Evolutionary conservation across 352 stramenopile species (phyloP).

Genomic region (Globisporangium apiculatum): DNA sequence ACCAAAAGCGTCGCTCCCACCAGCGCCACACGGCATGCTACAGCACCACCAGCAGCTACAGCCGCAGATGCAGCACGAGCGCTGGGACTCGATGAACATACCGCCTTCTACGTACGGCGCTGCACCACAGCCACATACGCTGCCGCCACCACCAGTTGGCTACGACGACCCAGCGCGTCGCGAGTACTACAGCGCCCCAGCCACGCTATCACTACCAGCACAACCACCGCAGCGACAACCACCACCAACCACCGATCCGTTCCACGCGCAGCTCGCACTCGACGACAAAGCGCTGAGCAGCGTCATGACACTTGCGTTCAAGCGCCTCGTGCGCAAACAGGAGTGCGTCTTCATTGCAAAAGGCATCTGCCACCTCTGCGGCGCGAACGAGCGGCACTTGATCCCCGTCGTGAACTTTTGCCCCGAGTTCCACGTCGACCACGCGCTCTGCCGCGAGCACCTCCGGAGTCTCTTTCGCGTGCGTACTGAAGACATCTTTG

Average conservation of each 20-base stretch:
- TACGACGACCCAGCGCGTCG: not conserved
- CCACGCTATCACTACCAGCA: too few species aligned
- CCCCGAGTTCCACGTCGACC: slow-evolving; percentile 45
- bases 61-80: slow-evolving; percentile 1
- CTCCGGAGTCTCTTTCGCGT: slow-evolving; percentile 64
- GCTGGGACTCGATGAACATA: not conserved
- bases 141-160: not conserved
- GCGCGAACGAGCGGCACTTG: slow-evolving; percentile 30
- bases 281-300: slow-evolving; percentile 34
- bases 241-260: not conserved
- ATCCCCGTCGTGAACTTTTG: slow-evolving; percentile 77
- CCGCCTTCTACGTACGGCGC: not conserved
- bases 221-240: not conserved
- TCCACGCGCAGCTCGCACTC: slow-evolving; percentile 22
- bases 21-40: not conserved
- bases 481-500: slow-evolving; percentile 68
- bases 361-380: slow-evolving; percentile 62
- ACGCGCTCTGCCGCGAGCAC: slow-evolving; percentile 72
- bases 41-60: not conserved
- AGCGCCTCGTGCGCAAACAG: slow-evolving; percentile 45
- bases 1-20: not conserved
- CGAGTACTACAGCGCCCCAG: not conserved
- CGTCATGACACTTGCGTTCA: slow-evolving; percentile 41
- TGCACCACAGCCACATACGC: not conserved
- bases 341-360: slow-evolving; percentile 73